phyloP scores from a whole-genome alignment of 257 asterid species.

The Ophiorrhiza pumila region DNA sequence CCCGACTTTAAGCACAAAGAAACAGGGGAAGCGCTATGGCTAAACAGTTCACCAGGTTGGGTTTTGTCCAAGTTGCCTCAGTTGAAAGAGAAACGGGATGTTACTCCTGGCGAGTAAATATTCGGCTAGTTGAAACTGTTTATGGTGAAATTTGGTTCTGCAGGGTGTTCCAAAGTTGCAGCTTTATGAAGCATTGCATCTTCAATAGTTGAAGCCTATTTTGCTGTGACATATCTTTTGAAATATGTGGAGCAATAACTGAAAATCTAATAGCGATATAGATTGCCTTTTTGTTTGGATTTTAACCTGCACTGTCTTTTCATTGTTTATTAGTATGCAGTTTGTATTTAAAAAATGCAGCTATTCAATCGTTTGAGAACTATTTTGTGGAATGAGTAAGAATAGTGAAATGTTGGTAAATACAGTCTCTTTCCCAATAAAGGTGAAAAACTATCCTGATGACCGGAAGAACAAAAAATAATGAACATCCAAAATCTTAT shows the following conservation, averaged over 20 bases:
- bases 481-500: no score
- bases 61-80: slow-evolving; percentile 59
- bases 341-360: background rate
- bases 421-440: no score
- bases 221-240: background rate
- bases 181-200: background rate
- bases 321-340: background rate
- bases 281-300: background rate
- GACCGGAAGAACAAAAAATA: no score
- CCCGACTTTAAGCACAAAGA: slow-evolving; percentile 33
- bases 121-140: background rate
- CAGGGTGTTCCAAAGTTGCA: background rate
- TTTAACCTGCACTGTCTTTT: background rate
- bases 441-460: no score
- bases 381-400: no score
- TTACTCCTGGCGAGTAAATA: slow-evolving; percentile 12
- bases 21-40: slow-evolving; percentile 44
- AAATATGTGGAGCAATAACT: background rate
- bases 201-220: background rate
- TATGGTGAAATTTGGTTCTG: background rate
- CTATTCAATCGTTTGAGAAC: background rate
- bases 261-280: background rate
- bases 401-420: no score
- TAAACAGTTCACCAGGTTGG: slow-evolving; percentile 48
- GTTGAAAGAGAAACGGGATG: slow-evolving; percentile 24